phyloP scores from a whole-genome alignment of 2,329 filamentous ascomycete species.

The Colletotrichum plurivorum region DNA sequence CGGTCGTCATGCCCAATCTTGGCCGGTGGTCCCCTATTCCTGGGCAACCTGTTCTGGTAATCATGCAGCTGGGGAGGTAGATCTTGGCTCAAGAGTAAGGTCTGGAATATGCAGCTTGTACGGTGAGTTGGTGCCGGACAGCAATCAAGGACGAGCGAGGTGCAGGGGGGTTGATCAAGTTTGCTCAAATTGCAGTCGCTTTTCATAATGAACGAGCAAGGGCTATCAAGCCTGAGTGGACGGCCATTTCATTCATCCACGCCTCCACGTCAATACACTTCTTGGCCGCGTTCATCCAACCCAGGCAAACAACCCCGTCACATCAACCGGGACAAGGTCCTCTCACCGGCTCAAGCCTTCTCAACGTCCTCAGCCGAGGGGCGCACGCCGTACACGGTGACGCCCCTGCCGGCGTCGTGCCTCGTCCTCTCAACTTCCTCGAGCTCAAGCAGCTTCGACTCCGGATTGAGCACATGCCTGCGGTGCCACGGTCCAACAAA shows the following conservation, averaged over 20 bases:
- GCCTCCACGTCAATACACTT: no score
- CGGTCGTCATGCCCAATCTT: not conserved
- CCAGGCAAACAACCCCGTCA: no score
- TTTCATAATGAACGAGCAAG: slow-evolving; percentile 14
- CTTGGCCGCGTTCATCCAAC: no score
- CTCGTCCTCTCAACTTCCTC: slow-evolving; percentile 53
- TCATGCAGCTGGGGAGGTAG: no score
- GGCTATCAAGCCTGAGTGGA: not conserved
- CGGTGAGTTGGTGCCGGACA: no score
- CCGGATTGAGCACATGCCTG: slow-evolving; percentile 69
- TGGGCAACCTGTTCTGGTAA: no score
- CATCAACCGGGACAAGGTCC: not conserved
- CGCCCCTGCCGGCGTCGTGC: slow-evolving; percentile 32
- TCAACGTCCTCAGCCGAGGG: not conserved
- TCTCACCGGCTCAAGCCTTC: not conserved
- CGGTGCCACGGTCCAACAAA: slow-evolving; percentile 95
- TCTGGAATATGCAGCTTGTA: no score
- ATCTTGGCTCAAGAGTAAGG: no score
- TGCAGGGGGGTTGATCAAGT: not conserved
- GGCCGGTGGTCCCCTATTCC: not conserved
- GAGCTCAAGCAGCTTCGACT: slow-evolving; percentile 50
- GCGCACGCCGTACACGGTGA: slow-evolving; percentile 32
- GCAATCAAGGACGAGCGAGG: no score
- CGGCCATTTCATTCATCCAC: no score
- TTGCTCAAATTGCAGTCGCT: slow-evolving; percentile 19